Evolutionary conservation across 305 asterid species (phyloP).

Genomic region (Ilex paraguariensis): DNA sequence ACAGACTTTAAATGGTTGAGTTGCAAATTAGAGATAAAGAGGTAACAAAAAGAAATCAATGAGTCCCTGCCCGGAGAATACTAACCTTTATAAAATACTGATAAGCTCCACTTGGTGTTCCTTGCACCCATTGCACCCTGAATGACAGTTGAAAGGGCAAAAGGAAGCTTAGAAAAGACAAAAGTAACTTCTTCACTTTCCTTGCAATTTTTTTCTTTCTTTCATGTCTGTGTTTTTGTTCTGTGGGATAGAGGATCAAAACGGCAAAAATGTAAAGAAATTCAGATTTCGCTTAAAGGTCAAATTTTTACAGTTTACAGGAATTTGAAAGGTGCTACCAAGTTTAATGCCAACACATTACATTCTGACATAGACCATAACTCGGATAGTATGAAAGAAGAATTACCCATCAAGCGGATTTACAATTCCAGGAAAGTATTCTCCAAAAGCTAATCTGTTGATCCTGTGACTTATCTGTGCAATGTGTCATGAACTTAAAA

Average conservation of each 20-base stretch:
- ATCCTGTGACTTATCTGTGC: slow-evolving; percentile 93
- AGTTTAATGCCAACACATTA: too few relatives aligned
- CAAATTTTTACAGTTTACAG: too few relatives aligned
- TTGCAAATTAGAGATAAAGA: too few relatives aligned
- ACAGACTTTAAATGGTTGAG: too few relatives aligned
- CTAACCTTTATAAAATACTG: slow-evolving; percentile 86
- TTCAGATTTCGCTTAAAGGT: too few relatives aligned
- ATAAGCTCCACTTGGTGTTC: slow-evolving; percentile 63
- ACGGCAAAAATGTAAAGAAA: too few relatives aligned
- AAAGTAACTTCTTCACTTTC: slow-evolving; percentile 3
- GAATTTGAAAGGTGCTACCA: too few relatives aligned
- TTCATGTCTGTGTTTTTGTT: too few relatives aligned
- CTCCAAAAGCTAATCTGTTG: slow-evolving; percentile 86
- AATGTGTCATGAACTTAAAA: slow-evolving; percentile 16
- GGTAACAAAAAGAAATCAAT: too few relatives aligned
- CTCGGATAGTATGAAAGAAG: slow-evolving; percentile 16
- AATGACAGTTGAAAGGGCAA: not conserved
- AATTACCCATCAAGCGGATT: slow-evolving; percentile 94
- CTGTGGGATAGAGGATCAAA: not conserved
- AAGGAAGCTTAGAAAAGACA: not conserved
- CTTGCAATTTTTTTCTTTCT: not conserved
- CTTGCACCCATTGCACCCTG: slow-evolving; percentile 74
- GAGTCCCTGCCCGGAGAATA: not conserved
- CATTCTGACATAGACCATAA: not conserved
- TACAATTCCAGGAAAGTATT: slow-evolving; percentile 73